Percentiles rank a stretch among this genome's conserved stretches.
Conservation (phyloP, 2,329 filamentous ascomycete genomes). For the Botryotinia calthae region DNA sequence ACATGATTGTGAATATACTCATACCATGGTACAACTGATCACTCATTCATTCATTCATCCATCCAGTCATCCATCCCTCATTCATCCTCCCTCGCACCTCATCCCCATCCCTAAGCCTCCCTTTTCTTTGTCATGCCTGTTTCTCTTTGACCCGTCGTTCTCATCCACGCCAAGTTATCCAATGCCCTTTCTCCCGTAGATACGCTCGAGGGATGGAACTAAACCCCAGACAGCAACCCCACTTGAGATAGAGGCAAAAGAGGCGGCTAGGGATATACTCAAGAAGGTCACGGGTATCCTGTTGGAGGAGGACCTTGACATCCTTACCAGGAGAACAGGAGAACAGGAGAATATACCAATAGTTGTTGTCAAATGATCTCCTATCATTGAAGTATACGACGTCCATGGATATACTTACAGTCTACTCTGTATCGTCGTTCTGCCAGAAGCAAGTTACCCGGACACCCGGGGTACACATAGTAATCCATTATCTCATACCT, state of each 20-base stretch:
- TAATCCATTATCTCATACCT: neutral
- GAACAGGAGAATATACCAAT: neutral
- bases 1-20: constrained; percentile 1
- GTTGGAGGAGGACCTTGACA: neutral
- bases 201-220: neutral
- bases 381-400: neutral
- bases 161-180: neutral
- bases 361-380: neutral
- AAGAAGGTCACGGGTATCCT: neutral
- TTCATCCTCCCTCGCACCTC: too few relatives aligned
- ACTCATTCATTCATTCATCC: neutral
- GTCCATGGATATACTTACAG: neutral
- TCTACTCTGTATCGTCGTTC: neutral
- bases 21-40: neutral
- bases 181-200: neutral
- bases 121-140: neutral
- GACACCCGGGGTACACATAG: neutral
- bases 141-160: constrained; percentile 11
- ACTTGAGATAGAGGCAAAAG: constrained; percentile 3
- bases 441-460: neutral
- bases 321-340: neutral
- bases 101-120: neutral
- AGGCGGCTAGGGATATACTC: neutral
- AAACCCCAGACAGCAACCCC: constrained; percentile 6
- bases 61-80: neutral